These are phyloP conservation scores for Cantharellus anzutake DNA, from an alignment of 768 basidiomycete genomes.

Conservation along the genomic window DNA sequence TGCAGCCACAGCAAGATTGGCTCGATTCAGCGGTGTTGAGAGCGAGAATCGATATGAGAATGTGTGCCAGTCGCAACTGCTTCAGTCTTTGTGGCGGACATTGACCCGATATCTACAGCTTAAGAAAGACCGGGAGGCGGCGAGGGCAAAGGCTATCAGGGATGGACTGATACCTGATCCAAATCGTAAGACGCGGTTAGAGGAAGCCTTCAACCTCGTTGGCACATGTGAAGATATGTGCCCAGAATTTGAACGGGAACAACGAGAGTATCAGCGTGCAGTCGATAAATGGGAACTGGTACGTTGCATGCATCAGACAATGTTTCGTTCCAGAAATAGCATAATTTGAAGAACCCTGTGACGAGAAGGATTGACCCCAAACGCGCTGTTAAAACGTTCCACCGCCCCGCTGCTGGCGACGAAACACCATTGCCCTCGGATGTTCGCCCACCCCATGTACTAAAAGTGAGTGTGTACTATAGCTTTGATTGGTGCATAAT, in stretches of 20 bases:
- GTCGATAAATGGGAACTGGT: slow-evolving; percentile 76
- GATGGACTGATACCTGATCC: slow-evolving; percentile 84
- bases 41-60: neutral
- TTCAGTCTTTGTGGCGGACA: neutral
- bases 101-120: slow-evolving; percentile 23
- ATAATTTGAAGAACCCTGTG: slow-evolving; percentile 34
- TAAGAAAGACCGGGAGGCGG: slow-evolving; percentile 51
- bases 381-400: slow-evolving; percentile 86
- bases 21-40: neutral
- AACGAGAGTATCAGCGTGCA: slow-evolving; percentile 77
- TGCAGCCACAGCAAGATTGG: neutral
- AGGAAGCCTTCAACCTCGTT: slow-evolving; percentile 81
- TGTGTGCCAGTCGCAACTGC: neutral
- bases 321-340: neutral
- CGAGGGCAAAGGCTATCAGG: slow-evolving; percentile 53
- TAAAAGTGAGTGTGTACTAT: slow-evolving; percentile 33
- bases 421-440: slow-evolving; percentile 74
- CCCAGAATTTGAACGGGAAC: slow-evolving; percentile 80
- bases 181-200: slow-evolving; percentile 52
- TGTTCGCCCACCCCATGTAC: slow-evolving; percentile 66
- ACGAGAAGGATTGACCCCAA: slow-evolving; percentile 70
- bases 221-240: slow-evolving; percentile 93
- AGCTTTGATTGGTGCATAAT: neutral
- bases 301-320: slow-evolving; percentile 16
- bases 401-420: slow-evolving; percentile 78